Evolutionary conservation across 768 basidiomycete species (phyloP).

Genomic region (Xerocomellus intermedius): DNA sequence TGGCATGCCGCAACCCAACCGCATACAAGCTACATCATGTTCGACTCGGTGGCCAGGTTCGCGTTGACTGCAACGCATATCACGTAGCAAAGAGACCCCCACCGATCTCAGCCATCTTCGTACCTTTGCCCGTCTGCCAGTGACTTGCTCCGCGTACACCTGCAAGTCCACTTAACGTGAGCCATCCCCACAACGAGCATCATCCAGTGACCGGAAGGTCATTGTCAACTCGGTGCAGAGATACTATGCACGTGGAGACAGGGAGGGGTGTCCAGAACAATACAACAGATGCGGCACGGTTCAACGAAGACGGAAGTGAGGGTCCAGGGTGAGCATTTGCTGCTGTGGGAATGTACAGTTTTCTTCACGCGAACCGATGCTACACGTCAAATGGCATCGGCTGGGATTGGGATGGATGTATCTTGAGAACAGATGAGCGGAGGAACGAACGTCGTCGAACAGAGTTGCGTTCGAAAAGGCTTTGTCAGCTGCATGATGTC

Average conservation of each 20-base stretch:
- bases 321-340: neutral
- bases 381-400: neutral
- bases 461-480: neutral
- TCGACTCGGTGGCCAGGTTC: neutral
- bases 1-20: neutral
- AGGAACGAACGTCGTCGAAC: neutral
- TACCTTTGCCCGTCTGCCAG: neutral
- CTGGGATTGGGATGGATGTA: neutral
- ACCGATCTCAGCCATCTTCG: neutral
- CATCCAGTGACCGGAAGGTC: neutral
- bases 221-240: neutral
- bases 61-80: no score
- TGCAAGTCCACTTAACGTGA: neutral
- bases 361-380: no score
- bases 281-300: no score
- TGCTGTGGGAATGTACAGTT: neutral
- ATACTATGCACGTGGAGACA: conserved; percentile 4
- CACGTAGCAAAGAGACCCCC: neutral
- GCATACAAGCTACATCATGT: no score
- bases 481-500: neutral
- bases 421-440: neutral
- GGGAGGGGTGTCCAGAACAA: neutral
- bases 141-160: neutral
- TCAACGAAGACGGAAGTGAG: neutral
- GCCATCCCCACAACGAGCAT: neutral